Base-by-base conservation (phyloP, 768 basidiomycete genomes). In the Boletus rubescentipes region DNA sequence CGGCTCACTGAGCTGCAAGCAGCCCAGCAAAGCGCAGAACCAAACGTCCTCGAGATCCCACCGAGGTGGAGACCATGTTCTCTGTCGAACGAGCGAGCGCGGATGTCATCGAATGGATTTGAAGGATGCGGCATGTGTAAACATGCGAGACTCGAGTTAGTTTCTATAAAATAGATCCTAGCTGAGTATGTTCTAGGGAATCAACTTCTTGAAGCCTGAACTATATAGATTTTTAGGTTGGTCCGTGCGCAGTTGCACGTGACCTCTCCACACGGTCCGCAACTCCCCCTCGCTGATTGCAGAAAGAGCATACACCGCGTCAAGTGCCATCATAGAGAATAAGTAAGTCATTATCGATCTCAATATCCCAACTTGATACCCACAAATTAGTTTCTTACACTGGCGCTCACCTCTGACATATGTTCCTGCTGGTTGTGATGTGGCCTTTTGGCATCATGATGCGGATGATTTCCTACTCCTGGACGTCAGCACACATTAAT, bases 121-220 rank as follows among this genome's bases (percentile, higher is more conserved):
- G 79, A 84, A 82, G 77, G 73, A 79, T 79, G 79, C 67, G 83
- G 83, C 84, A 85, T 83, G 82, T 78, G 76, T 84, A 83, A 83
- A 84, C 82, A 84, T 85, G 84, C 84, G 80, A 84, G 82, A 85
- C 82, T 83, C 83, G 81, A 72, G 84, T 84, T 80, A 84, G 83
- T 82, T 82, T 81, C 84, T 85, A 82, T 84, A 83, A 67, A 85
- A 85, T 81, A 85, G 83, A 85, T 85, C 83, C 83, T 85, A 82
- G 79, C 81, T 82, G 84, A 85, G 84, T 85, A 85, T 85, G 83
- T 83, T 85, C 84, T 85, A 60, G 74, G 65, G 81, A 75, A 68
- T 64, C 61, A 62, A 12, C 0, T 20, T 49, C 53, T 41, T 14
- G 34, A 32, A 1, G 1, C 34, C 0, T 41, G 35, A 61, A 43